These are phyloP conservation scores for Thinopyrum obtusiflorum DNA, from an alignment of 202 grass and related monocot genomes.

Conservation along the genomic window DNA sequence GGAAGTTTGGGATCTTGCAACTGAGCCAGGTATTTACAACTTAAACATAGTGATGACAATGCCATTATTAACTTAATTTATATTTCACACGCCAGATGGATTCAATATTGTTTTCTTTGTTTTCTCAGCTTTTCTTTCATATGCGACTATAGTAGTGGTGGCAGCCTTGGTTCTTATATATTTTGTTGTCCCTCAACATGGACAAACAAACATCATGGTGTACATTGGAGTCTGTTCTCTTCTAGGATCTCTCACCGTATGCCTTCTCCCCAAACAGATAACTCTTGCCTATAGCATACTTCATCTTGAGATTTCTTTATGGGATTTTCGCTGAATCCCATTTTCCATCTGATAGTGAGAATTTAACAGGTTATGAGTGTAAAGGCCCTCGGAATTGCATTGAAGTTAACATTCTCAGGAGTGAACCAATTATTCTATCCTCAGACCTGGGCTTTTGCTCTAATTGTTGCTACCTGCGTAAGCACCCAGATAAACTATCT, in stretches of 20 bases:
- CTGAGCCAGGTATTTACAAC: constrained; percentile 82
- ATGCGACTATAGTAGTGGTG: constrained; percentile 67
- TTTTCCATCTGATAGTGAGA: constrained; percentile 33
- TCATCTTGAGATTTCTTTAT: constrained; percentile 22
- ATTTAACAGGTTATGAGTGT: constrained; percentile 86
- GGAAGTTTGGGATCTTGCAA: constrained; percentile 98
- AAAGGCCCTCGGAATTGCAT: constrained; percentile 90
- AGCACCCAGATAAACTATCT: constrained; percentile 96
- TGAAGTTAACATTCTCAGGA: constrained; percentile 96
- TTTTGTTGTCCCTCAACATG: constrained; percentile 87
- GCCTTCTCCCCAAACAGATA: background rate
- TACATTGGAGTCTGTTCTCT: constrained; percentile 92
- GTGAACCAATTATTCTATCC: constrained; percentile 89
- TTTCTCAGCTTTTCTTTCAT: constrained; percentile 72
- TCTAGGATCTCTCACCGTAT: constrained; percentile 85
- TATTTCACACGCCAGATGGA: constrained; percentile 4
- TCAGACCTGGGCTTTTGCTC: constrained; percentile 85
- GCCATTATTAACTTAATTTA: constrained; percentile 3
- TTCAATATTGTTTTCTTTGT: constrained; percentile 27
- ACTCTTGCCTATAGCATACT: constrained; percentile 2
- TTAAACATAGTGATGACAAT: background rate
- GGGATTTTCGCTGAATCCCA: background rate
- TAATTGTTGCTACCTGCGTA: constrained; percentile 76
- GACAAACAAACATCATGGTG: constrained; percentile 90
- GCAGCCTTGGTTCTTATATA: constrained; percentile 79